phyloP scores from a whole-genome alignment of 139 green algal genomes.

The Chlorella sorokiniana region DNA sequence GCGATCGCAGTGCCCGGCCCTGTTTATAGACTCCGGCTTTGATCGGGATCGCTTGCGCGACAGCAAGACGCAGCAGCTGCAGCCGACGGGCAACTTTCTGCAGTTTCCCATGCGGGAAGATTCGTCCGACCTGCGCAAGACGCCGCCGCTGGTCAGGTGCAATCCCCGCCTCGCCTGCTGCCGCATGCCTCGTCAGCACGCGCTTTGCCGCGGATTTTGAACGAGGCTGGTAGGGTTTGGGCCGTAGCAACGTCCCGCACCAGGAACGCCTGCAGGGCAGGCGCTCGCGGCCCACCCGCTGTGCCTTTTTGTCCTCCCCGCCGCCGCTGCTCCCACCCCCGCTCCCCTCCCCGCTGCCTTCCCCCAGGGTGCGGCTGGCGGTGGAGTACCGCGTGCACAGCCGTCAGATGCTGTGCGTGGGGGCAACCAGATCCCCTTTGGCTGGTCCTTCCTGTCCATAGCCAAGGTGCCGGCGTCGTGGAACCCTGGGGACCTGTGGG shows the following conservation, averaged over 20 bases:
- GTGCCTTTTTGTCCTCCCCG: background rate
- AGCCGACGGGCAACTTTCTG: constrained; percentile 23
- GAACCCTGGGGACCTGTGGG: constrained; percentile 78
- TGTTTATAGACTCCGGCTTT: constrained; percentile 16
- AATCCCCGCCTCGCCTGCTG: no score
- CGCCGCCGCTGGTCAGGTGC: constrained; percentile 28
- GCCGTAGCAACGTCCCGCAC: no score
- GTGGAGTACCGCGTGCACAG: constrained; percentile 87
- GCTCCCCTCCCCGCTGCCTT: no score
- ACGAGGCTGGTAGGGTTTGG: background rate
- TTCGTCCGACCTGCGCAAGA: background rate
- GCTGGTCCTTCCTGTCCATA: constrained; percentile 94
- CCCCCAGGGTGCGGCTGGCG: constrained; percentile 64
- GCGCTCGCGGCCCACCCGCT: background rate
- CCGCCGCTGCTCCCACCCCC: no score
- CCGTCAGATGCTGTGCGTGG: constrained; percentile 91
- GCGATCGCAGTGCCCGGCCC: constrained; percentile 24
- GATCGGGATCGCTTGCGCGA: background rate
- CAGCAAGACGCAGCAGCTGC: constrained; percentile 22
- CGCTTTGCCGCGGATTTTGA: background rate
- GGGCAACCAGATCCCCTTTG: constrained; percentile 80
- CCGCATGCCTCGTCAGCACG: background rate
- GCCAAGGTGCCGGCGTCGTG: constrained; percentile 91
- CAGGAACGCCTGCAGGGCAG: no score
- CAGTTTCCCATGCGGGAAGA: constrained; percentile 32